Conservation (phyloP, 768 basidiomycete genomes). For the Rhizopogon vinicolor region DNA sequence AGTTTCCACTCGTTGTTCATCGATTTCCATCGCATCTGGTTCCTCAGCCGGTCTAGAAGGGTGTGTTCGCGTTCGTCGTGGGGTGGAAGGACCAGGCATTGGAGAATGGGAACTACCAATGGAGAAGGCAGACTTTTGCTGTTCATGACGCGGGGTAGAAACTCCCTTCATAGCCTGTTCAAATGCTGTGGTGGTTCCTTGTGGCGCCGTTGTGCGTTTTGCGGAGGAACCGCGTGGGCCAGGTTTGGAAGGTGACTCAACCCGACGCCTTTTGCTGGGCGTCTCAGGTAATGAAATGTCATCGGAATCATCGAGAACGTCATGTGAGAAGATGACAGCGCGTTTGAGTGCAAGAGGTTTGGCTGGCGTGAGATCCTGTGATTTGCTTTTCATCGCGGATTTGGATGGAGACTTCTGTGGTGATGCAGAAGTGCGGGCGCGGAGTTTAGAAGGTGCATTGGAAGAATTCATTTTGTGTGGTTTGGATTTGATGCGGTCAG, state of each 20-base stretch:
- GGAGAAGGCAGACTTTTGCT: not conserved
- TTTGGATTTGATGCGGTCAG: slow-evolving; percentile 16
- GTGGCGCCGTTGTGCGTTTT: not conserved
- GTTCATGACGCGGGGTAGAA: not conserved
- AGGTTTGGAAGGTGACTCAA: slow-evolving; percentile 17
- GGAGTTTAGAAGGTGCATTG: not conserved
- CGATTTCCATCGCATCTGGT: slow-evolving; percentile 8
- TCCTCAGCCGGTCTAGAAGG: slow-evolving; percentile 4
- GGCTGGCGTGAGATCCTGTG: slow-evolving; percentile 15
- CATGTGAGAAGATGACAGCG: slow-evolving; percentile 9
- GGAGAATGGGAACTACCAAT: slow-evolving; percentile 3
- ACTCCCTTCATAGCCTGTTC: slow-evolving; percentile 11
- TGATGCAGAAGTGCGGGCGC: slow-evolving; percentile 3
- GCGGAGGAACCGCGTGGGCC: slow-evolving; percentile 9
- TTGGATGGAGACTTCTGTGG: slow-evolving; percentile 17
- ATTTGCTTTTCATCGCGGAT: slow-evolving; percentile 11
- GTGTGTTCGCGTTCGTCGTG: slow-evolving; percentile 12
- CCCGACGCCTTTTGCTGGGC: slow-evolving; percentile 38
- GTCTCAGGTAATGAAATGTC: slow-evolving; percentile 31
- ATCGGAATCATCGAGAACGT: slow-evolving; percentile 10
- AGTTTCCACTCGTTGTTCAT: slow-evolving; percentile 17
- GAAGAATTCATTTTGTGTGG: slow-evolving; percentile 2
- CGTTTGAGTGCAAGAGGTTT: slow-evolving; percentile 37
- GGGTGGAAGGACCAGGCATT: slow-evolving; percentile 21
- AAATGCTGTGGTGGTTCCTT: slow-evolving; percentile 10